phyloP scores from a whole-genome alignment of 495 filamentous ascomycete genomes.

The Tuber magnatum region DNA sequence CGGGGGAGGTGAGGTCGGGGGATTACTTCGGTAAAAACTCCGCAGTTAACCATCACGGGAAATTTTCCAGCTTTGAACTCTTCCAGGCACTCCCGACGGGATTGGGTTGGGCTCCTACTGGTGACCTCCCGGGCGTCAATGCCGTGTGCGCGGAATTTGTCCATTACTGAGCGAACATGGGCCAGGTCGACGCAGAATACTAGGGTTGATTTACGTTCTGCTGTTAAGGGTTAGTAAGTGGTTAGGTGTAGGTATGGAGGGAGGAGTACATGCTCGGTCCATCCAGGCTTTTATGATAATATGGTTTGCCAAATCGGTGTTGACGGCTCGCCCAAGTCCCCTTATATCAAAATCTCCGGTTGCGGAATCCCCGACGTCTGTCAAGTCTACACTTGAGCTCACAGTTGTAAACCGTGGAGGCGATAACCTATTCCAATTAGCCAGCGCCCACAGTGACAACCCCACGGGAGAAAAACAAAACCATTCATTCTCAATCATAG shows the following conservation, averaged over 20 bases:
- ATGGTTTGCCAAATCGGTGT: slow-evolving; percentile 68
- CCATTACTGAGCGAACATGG: slow-evolving; percentile 67
- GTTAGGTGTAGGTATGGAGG: too few relatives aligned
- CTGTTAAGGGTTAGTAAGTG: slow-evolving; percentile 17
- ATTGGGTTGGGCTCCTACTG: slow-evolving; percentile 58
- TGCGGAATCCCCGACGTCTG: slow-evolving; percentile 54
- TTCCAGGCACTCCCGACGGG: slow-evolving; percentile 60
- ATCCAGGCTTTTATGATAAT: slow-evolving; percentile 80
- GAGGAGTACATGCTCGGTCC: slow-evolving; percentile 52
- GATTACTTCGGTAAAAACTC: slow-evolving; percentile 78
- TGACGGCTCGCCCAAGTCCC: slow-evolving; percentile 70
- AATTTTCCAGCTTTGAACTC: slow-evolving; percentile 69
- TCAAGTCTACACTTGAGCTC: slow-evolving; percentile 67
- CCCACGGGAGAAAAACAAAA: slow-evolving; percentile 44
- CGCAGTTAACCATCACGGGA: slow-evolving; percentile 88
- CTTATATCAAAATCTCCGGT: slow-evolving; percentile 72
- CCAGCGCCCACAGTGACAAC: background rate
- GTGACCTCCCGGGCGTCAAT: slow-evolving; percentile 81
- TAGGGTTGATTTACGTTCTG: slow-evolving; percentile 69
- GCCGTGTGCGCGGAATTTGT: slow-evolving; percentile 65
- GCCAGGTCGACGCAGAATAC: slow-evolving; percentile 86
- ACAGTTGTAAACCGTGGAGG: slow-evolving; percentile 91
- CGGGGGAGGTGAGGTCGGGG: background rate
- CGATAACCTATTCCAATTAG: slow-evolving; percentile 48
- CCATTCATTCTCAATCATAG: slow-evolving; percentile 87